Conservation (phyloP, 2,329 filamentous ascomycete genomes). For the Phyllosticta citribraziliensis region DNA sequence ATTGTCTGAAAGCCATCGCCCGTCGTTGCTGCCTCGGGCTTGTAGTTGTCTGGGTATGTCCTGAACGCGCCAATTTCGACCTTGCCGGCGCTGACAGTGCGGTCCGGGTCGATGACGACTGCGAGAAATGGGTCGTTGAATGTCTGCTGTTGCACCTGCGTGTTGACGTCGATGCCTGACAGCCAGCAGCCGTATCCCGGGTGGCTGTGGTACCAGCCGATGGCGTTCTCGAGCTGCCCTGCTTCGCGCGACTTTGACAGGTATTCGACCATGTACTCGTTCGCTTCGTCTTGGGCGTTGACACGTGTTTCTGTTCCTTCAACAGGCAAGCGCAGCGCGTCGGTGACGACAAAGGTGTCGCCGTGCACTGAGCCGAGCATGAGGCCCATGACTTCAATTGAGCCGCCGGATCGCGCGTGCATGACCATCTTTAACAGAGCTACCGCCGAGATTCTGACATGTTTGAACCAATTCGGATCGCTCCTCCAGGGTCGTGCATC, state of each 20-base stretch:
- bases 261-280: conserved; percentile 93
- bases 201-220: conserved; percentile 98
- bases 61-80: conserved; percentile 96
- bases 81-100: conserved; percentile 87
- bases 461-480: conserved; percentile 82
- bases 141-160: conserved; percentile 74
- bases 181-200: conserved; percentile 98
- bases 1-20: conserved; percentile 63
- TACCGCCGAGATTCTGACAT: conserved; percentile 84
- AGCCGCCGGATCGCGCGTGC: conserved; percentile 91
- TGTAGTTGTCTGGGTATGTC: conserved; percentile 69
- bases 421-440: conserved; percentile 98
- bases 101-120: conserved; percentile 91
- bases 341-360: conserved; percentile 82
- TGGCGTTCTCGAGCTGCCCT: conserved; percentile 77
- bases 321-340: conserved; percentile 86
- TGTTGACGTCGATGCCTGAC: conserved; percentile 87
- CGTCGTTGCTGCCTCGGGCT: conserved; percentile 13
- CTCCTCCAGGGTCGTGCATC: conserved; percentile 62
- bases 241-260: conserved; percentile 64
- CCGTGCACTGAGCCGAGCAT: conserved; percentile 92
- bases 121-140: conserved; percentile 88
- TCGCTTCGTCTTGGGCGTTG: conserved; percentile 89
- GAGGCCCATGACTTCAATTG: conserved; percentile 90
- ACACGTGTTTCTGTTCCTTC: conserved; percentile 98